Evolutionary conservation across 2,329 filamentous ascomycete species (phyloP).

Genomic region (Elsinoe arachidis): DNA sequence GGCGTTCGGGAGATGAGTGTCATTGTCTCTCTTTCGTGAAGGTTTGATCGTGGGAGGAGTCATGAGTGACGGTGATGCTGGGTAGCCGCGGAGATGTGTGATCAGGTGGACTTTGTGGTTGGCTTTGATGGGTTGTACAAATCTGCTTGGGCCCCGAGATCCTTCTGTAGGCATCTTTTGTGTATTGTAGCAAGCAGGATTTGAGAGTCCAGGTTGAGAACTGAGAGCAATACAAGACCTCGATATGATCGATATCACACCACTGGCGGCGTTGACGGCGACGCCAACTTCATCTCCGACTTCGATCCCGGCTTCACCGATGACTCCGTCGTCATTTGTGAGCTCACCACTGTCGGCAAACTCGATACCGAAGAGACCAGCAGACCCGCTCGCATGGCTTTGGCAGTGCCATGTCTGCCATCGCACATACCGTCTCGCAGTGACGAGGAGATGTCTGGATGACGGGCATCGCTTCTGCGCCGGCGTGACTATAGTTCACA

Average conservation of each 20-base stretch:
- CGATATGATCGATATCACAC: background rate
- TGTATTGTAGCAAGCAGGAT: too few species aligned
- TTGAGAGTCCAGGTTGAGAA: background rate
- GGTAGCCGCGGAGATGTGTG: background rate
- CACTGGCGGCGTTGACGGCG: background rate
- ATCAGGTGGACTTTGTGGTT: background rate
- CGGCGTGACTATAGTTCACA: slow-evolving; percentile 33
- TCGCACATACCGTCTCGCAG: slow-evolving; percentile 38
- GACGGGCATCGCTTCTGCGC: slow-evolving; percentile 49
- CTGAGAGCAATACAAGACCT: background rate
- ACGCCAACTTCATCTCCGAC: slow-evolving; percentile 3
- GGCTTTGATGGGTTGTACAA: background rate
- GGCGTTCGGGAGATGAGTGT: background rate
- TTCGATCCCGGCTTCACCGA: background rate
- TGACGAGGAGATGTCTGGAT: slow-evolving; percentile 45
- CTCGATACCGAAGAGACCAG: slow-evolving; percentile 14
- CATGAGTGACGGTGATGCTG: background rate
- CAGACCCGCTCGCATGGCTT: slow-evolving; percentile 37
- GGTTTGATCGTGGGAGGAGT: background rate
- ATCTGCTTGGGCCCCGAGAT: background rate
- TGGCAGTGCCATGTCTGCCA: slow-evolving; percentile 48
- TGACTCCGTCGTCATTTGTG: background rate
- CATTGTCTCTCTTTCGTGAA: background rate
- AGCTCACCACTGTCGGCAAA: background rate
- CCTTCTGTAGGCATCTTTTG: background rate